phyloP scores from a whole-genome alignment of 768 basidiomycete genomes.

The Russula brevipes region DNA sequence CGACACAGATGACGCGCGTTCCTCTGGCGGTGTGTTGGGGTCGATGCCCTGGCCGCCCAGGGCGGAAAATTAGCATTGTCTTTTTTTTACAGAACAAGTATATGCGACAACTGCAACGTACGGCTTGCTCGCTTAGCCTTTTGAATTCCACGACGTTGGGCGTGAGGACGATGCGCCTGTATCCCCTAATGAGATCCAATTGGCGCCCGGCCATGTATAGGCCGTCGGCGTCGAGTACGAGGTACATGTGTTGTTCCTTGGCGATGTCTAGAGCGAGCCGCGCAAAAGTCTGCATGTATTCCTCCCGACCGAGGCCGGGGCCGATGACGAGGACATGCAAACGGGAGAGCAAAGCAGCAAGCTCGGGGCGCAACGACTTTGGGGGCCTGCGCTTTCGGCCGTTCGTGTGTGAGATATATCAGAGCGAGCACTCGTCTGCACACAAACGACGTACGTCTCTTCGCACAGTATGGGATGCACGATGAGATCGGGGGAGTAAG shows the following conservation, averaged over 20 bases:
- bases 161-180: constrained; percentile 82
- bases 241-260: constrained; percentile 63
- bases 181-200: constrained; percentile 69
- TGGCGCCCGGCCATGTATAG: constrained; percentile 80
- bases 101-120: constrained; percentile 30
- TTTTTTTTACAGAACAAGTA: neutral
- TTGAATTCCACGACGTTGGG: constrained; percentile 95
- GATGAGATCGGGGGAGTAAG: constrained; percentile 94
- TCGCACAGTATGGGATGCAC: constrained; percentile 88
- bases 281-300: constrained; percentile 84
- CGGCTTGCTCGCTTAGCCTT: constrained; percentile 70
- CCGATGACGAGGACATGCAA: constrained; percentile 92
- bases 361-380: constrained; percentile 44
- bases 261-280: constrained; percentile 72
- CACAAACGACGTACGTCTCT: constrained; percentile 47
- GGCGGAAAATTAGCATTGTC: neutral
- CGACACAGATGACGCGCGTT: constrained; percentile 70
- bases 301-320: constrained; percentile 88
- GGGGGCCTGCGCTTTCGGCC: constrained; percentile 37
- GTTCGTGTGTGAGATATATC: neutral
- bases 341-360: constrained; percentile 70
- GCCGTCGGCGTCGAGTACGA: constrained; percentile 94
- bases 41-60: constrained; percentile 41
- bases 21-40: constrained; percentile 43
- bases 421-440: neutral